Evolutionary conservation across 1,284 basidiomycete genomes (phyloP), one percentile per base, ranked within the genome.

Genomic region (Sphaerobolus stellatus): DNA sequence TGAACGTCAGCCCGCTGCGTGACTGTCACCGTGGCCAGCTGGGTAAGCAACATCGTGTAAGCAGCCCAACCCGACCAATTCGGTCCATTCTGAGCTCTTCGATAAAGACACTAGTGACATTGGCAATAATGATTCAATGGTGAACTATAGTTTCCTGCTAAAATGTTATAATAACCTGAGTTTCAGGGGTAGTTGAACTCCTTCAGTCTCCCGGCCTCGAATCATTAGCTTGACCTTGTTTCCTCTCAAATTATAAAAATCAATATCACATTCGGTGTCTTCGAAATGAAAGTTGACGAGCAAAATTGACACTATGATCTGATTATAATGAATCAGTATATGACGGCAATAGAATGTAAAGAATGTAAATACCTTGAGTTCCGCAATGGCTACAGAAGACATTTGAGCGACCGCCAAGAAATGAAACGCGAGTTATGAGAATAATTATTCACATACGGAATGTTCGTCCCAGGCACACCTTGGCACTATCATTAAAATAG

Each of bases 171-270:
- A 22, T n/a, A 7, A 22, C 22, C 22, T 38, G 36, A 65, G 54
- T 9, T 40, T 51, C 31, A 65, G 54, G 3, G 62, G 64, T 47
- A 65, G 47, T 45, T 59, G 50, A 3, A 63, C 53, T 22, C 64
- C 64, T 33, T 65, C 62, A 1, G 49, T 27, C 49, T 61, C 54
- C 30, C 48, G 41, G 7, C 59, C 61, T 9, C 62, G 56, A 31
- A 65, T 54, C 56, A 59, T 61, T 3, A 61, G 61, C 38, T 60
- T 59, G 46, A 65, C 59, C 6, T 59, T 51, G 24, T 58, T 60
- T 5, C 59, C 52, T 8, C 61, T 58, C 14, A 63, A 41, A 41
- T 61, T 59, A 34, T 60, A 55, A 31, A 65, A 60, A 31, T 65
- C 62, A 11, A 61, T 33, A 24, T 56, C n/a, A 4, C 24, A 18